These are phyloP conservation scores for Chlamydomonas sp. DNA, from an alignment of 139 green algal species.

Conservation along the genomic window DNA sequence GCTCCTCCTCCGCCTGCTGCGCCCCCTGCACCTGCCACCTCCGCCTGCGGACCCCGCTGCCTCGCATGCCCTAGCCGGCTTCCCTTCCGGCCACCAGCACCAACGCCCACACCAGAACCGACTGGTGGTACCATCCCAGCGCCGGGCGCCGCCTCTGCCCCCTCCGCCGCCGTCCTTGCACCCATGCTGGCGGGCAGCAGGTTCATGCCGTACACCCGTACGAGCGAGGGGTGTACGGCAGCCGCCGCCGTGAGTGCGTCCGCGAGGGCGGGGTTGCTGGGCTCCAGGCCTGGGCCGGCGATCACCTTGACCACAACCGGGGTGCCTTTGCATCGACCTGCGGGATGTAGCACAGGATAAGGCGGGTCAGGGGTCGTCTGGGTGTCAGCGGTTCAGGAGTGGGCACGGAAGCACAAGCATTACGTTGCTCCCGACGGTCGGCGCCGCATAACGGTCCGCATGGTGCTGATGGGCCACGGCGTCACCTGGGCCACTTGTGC, in stretches of 20 bases:
- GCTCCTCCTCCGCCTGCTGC: not conserved
- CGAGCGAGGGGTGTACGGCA: not conserved
- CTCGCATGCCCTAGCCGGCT: no score
- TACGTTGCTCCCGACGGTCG: no score
- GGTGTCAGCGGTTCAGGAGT: not conserved
- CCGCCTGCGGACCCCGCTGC: no score
- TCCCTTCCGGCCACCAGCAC: no score
- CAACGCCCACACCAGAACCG: no score
- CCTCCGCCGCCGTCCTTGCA: no score
- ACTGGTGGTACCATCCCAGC: no score
- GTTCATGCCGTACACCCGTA: constrained; percentile 6
- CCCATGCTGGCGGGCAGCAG: constrained; percentile 2
- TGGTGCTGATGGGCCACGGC: no score
- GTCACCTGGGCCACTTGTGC: no score
- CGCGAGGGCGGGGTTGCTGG: not conserved
- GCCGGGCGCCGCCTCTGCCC: no score
- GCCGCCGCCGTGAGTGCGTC: constrained; percentile 11
- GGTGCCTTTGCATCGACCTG: constrained; percentile 21
- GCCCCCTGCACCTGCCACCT: not conserved
- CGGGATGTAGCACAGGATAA: not conserved
- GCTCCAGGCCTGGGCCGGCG: not conserved
- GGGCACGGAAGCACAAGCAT: not conserved
- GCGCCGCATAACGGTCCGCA: no score
- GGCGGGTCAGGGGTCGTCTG: not conserved
- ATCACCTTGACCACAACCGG: constrained; percentile 19